A percentile compares a stretch with the other conserved stretches of the same genome.
Evolutionary conservation across 2,329 filamentous ascomycete species (phyloP).

Genomic region (Fusarium mundagurra): DNA sequence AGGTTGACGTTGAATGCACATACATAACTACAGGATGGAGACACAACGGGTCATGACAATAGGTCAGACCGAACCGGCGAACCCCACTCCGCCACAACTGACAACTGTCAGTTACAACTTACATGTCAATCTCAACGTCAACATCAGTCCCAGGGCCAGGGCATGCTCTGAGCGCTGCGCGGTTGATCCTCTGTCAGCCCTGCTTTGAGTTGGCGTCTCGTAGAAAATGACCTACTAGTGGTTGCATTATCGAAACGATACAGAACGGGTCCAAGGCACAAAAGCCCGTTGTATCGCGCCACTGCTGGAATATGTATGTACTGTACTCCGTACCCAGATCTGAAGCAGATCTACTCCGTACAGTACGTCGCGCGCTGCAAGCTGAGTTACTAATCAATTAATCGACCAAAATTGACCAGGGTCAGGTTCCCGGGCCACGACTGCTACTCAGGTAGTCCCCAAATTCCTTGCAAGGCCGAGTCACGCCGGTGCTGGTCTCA

Average conservation of each 20-base stretch:
- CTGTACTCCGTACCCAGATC: slow-evolving; percentile 23
- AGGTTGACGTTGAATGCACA: slow-evolving; percentile 1
- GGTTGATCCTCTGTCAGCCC: slow-evolving; percentile 3
- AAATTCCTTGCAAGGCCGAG: slow-evolving; percentile 22
- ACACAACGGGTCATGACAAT: slow-evolving; percentile 11
- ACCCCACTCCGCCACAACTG: slow-evolving; percentile 39
- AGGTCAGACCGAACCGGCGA: slow-evolving; percentile 4
- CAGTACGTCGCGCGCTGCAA: neutral
- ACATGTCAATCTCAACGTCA: slow-evolving; percentile 13
- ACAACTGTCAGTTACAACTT: slow-evolving; percentile 23
- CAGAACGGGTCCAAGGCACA: slow-evolving; percentile 13
- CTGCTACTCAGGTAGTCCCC: slow-evolving; percentile 10
- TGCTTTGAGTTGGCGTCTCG: slow-evolving; percentile 1
- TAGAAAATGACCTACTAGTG: slow-evolving; percentile 1
- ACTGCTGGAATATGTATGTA: slow-evolving; percentile 2
- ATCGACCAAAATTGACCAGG: neutral
- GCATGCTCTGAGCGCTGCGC: neutral
- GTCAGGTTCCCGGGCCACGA: neutral
- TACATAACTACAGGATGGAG: neutral
- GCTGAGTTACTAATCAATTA: slow-evolving; percentile 9
- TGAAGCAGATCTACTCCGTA: slow-evolving; percentile 29
- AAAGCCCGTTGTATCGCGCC: slow-evolving; percentile 27
- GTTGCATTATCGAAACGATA: slow-evolving; percentile 28
- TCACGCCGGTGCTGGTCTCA: slow-evolving; percentile 29
- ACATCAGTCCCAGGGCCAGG: neutral